Conservation (phyloP, 805 yeast genomes). For the Metschnikowia colocasiae region DNA sequence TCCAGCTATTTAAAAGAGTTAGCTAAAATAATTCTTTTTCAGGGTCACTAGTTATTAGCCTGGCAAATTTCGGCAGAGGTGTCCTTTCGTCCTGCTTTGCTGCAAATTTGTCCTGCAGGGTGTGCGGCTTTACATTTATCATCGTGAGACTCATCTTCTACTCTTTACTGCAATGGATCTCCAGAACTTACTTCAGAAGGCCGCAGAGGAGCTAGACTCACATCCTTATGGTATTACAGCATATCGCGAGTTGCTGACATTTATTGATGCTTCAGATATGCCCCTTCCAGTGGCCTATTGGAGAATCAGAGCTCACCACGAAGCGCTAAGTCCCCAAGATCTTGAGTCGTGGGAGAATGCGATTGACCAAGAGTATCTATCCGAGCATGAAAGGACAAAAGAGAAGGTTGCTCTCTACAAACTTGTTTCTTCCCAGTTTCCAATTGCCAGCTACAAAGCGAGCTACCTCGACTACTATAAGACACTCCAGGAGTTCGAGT, state of each 20-base stretch:
- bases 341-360: slow-evolving; percentile 9
- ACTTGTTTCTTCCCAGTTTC: not conserved
- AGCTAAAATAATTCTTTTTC: not conserved
- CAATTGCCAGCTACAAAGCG: not conserved
- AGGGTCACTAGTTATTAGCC: not conserved
- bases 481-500: not conserved
- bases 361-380: slow-evolving; percentile 1
- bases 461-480: not conserved
- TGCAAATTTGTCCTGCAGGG: not conserved
- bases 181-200: not conserved
- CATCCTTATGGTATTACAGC: not conserved
- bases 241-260: not conserved
- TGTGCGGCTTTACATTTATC: not conserved
- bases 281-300: slow-evolving; percentile 4
- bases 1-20: not conserved
- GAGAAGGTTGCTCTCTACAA: slow-evolving; percentile 1
- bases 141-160: not conserved
- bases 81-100: not conserved
- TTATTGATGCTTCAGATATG: not conserved
- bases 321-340: slow-evolving; percentile 6
- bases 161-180: not conserved
- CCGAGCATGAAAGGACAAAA: not conserved
- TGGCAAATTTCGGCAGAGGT: not conserved
- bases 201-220: not conserved
- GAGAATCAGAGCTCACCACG: slow-evolving; percentile 2